Conservation (phyloP, 768 basidiomycete genomes). For the Asterophora lycoperdoides region DNA sequence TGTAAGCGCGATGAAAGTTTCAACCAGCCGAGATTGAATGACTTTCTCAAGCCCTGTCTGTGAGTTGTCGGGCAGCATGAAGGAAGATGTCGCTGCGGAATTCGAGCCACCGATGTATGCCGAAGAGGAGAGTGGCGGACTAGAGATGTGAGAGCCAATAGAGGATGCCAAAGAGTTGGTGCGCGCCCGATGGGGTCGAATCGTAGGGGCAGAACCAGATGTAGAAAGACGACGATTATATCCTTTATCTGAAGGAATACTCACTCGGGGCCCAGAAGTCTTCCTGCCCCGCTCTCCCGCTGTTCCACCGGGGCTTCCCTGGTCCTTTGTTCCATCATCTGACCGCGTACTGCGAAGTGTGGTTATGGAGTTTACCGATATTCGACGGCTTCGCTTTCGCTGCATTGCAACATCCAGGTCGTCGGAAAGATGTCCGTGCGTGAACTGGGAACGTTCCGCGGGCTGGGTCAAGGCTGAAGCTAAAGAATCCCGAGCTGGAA, state of each 20-base stretch:
- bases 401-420: slow-evolving; percentile 63
- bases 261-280: slow-evolving; percentile 43
- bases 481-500: slow-evolving; percentile 73
- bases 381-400: slow-evolving; percentile 54
- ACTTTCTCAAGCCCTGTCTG: slow-evolving; percentile 68
- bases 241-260: slow-evolving; percentile 27
- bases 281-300: slow-evolving; percentile 36
- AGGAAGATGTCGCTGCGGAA: slow-evolving; percentile 20
- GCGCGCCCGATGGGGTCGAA: slow-evolving; percentile 40
- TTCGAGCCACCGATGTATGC: slow-evolving; percentile 17
- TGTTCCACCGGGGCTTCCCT: slow-evolving; percentile 14
- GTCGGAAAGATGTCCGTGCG: slow-evolving; percentile 57
- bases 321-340: slow-evolving; percentile 40
- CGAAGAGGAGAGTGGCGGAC: slow-evolving; percentile 16
- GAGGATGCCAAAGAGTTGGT: slow-evolving; percentile 57
- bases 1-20: slow-evolving; percentile 66
- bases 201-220: slow-evolving; percentile 27
- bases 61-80: slow-evolving; percentile 54
- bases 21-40: slow-evolving; percentile 67
- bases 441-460: slow-evolving; percentile 57
- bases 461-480: slow-evolving; percentile 72
- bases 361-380: slow-evolving; percentile 54
- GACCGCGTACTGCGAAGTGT: slow-evolving; percentile 43
- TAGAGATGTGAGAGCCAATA: slow-evolving; percentile 25
- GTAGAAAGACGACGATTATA: slow-evolving; percentile 14